A percentile compares a stretch with the other conserved stretches of the same genome.
phyloP scores from a whole-genome alignment of 2,329 filamentous ascomycete species.

The Pseudogymnoascus pannorum region DNA sequence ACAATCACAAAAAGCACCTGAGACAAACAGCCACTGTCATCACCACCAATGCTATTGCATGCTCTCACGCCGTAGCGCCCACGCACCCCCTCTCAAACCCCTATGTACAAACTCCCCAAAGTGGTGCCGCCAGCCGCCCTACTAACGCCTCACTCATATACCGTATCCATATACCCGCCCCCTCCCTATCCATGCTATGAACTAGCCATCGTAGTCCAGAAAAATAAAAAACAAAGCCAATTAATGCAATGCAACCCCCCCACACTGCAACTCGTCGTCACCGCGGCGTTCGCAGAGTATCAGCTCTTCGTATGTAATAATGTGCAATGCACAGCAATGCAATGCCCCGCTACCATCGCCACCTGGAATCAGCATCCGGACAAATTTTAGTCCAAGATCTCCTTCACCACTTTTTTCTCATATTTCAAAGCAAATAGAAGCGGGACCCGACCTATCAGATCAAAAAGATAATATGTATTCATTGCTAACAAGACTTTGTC shows the following conservation, averaged over 20 bases:
- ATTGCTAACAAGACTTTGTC: too few species aligned
- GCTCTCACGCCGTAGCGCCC: background rate
- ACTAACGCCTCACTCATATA: constrained; percentile 6
- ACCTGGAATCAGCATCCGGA: too few species aligned
- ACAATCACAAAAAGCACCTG: background rate
- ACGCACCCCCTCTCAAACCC: background rate
- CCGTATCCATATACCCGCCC: background rate
- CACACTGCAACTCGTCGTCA: background rate
- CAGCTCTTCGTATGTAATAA: background rate
- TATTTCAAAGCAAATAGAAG: too few species aligned
- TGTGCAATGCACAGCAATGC: constrained; percentile 4
- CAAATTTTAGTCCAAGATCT: too few species aligned
- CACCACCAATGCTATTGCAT: constrained; percentile 7
- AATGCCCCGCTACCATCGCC: too few species aligned
- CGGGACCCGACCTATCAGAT: too few species aligned
- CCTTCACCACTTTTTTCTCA: too few species aligned
- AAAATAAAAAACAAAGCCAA: constrained; percentile 2
- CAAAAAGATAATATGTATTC: too few species aligned
- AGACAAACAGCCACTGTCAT: background rate
- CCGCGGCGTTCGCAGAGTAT: background rate
- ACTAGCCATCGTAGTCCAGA: constrained; percentile 6
- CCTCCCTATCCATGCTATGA: constrained; percentile 6
- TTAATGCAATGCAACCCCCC: background rate
- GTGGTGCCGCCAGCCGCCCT: background rate
- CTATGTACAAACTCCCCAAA: constrained; percentile 1